Evolutionary conservation across 1,284 basidiomycete species (phyloP).

Genomic region (Apiotrichum gamsii): DNA sequence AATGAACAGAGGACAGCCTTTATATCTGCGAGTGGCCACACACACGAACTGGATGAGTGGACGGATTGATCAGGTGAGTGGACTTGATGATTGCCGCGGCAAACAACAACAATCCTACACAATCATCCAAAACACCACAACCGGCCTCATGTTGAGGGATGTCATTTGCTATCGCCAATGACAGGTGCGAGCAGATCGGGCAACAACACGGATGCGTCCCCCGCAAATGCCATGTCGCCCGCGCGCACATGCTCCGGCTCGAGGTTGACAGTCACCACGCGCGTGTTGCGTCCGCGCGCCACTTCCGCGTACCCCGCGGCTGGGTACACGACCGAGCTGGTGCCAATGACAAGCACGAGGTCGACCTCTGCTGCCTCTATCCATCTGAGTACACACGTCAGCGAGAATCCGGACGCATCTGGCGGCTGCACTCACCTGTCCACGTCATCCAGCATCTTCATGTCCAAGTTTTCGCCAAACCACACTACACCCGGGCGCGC

Average conservation of each 20-base stretch:
- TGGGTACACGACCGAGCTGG: constrained; percentile 9
- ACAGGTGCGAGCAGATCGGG: constrained; percentile 8
- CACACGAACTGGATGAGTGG: too few relatives aligned
- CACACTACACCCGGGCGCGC: constrained; percentile 14
- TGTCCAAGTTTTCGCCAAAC: constrained; percentile 15
- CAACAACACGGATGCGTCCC: constrained; percentile 10
- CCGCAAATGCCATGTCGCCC: constrained; percentile 9
- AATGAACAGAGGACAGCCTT: too few relatives aligned
- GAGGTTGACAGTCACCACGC: constrained; percentile 12
- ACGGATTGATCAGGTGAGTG: too few relatives aligned
- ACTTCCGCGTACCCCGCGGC: constrained; percentile 13
- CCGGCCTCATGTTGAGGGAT: too few relatives aligned
- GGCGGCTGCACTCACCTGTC: too few relatives aligned
- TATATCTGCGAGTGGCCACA: too few relatives aligned
- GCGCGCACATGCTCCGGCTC: background rate
- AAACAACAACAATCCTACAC: too few relatives aligned
- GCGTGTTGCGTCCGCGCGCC: constrained; percentile 1
- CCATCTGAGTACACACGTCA: too few relatives aligned
- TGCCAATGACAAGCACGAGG: constrained; percentile 12
- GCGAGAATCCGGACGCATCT: too few relatives aligned
- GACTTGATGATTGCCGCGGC: too few relatives aligned
- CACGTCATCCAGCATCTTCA: constrained; percentile 3
- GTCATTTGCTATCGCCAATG: constrained; percentile 3
- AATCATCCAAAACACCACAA: too few relatives aligned
- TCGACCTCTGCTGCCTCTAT: constrained; percentile 8